phyloP scores from a whole-genome alignment of 129 eudicot species.

The Flaveria bidentis region DNA sequence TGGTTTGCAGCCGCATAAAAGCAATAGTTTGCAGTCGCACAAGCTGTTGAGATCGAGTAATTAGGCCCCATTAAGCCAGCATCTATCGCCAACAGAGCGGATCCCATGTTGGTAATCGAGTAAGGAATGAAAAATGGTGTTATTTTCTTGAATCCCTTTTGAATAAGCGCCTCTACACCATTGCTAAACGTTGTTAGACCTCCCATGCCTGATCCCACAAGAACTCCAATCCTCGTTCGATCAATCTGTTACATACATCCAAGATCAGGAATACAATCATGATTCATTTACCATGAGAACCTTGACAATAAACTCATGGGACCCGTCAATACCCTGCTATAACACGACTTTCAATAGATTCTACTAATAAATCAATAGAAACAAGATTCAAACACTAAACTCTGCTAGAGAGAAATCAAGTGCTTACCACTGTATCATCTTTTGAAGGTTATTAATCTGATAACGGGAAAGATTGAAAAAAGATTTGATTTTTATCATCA shows the following conservation, averaged over 20 bases:
- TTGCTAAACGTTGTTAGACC: constrained; percentile 60
- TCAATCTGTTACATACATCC: constrained; percentile 53
- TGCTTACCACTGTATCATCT: too few species aligned
- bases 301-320: too few species aligned
- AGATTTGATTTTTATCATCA: background rate
- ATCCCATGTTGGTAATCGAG: constrained; percentile 77
- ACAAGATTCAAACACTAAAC: too few species aligned
- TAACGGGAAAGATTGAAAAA: background rate
- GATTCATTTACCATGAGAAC: background rate
- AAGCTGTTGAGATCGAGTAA: constrained; percentile 82
- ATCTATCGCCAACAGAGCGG: constrained; percentile 81
- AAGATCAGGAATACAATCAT: background rate
- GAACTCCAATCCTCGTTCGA: constrained; percentile 61
- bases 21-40: constrained; percentile 83
- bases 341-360: too few species aligned
- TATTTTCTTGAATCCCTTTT: constrained; percentile 71
- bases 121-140: constrained; percentile 81
- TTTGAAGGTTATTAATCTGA: too few species aligned
- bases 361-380: too few species aligned
- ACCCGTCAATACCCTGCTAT: too few species aligned
- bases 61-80: constrained; percentile 85
- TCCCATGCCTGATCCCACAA: constrained; percentile 84
- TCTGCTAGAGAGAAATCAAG: too few species aligned
- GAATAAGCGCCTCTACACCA: constrained; percentile 71
- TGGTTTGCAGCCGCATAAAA: constrained; percentile 82